These are phyloP conservation scores for Gelatoporia subvermispora DNA, from an alignment of 768 basidiomycete species.

Conservation along the genomic window DNA sequence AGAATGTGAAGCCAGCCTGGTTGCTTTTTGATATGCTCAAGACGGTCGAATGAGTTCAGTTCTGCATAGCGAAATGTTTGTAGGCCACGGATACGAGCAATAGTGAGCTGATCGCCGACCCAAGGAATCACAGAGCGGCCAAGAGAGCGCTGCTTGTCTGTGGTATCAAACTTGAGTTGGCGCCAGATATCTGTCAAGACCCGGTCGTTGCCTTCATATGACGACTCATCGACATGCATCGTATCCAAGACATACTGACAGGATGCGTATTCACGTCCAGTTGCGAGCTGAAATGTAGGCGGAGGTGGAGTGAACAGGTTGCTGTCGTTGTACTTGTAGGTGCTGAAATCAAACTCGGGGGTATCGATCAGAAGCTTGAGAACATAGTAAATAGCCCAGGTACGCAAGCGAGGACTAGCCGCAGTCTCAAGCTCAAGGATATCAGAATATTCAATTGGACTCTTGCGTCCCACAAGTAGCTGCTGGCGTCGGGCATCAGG, in stretches of 20 bases:
- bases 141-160: neutral
- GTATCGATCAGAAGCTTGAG: constrained; percentile 5
- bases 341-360: constrained; percentile 2
- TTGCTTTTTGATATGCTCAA: constrained; percentile 28
- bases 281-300: constrained; percentile 6
- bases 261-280: constrained; percentile 6
- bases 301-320: constrained; percentile 2
- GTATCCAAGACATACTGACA: neutral
- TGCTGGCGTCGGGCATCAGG: neutral
- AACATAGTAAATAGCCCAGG: neutral
- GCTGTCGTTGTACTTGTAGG: constrained; percentile 8
- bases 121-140: too few species aligned
- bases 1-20: constrained; percentile 44
- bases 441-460: neutral
- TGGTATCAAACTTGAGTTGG: constrained; percentile 8
- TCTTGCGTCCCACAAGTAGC: neutral
- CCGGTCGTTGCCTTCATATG: constrained; percentile 17
- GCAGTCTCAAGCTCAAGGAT: neutral
- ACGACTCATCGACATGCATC: neutral
- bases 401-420: neutral
- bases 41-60: constrained; percentile 31
- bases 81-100: constrained; percentile 32
- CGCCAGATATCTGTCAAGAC: constrained; percentile 12
- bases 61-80: constrained; percentile 32
- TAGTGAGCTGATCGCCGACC: constrained; percentile 33